Percentiles rank a stretch among this genome's conserved stretches.
Conservation (phyloP, 768 basidiomycete genomes). For the Coprinellus micaceus region DNA sequence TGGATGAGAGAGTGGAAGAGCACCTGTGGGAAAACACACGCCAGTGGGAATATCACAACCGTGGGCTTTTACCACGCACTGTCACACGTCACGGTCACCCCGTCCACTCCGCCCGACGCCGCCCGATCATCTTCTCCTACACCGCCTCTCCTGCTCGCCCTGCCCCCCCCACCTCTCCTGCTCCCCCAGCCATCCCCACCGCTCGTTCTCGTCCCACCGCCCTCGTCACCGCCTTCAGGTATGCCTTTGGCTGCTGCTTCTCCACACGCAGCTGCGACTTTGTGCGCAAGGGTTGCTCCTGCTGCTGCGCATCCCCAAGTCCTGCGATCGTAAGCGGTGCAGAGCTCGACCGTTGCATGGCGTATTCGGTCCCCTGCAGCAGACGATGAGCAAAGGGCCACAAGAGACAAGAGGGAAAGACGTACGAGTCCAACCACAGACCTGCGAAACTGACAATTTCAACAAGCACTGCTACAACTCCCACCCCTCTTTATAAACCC, state of each 20-base stretch:
- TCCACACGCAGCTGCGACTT: slow-evolving; percentile 20
- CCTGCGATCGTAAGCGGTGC: slow-evolving; percentile 25
- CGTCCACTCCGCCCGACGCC: slow-evolving; percentile 18
- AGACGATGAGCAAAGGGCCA: not conserved
- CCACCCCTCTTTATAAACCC: not conserved
- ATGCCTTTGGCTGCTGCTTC: slow-evolving; percentile 8
- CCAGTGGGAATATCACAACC: slow-evolving; percentile 11
- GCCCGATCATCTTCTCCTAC: slow-evolving; percentile 28
- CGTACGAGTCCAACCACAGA: not conserved
- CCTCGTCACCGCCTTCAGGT: slow-evolving; percentile 8
- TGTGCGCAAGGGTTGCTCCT: slow-evolving; percentile 18
- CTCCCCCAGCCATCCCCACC: slow-evolving; percentile 38
- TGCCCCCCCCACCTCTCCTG: not conserved
- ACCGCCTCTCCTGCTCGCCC: slow-evolving; percentile 27
- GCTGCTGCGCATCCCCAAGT: slow-evolving; percentile 3
- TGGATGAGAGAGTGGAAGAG: slow-evolving; percentile 26
- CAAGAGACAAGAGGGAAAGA: not conserved
- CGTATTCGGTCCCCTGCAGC: not conserved
- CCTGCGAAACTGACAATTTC: not conserved
- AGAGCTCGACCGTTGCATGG: slow-evolving; percentile 23
- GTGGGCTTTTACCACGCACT: slow-evolving; percentile 11
- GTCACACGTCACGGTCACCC: slow-evolving; percentile 1
- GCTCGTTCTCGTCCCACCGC: slow-evolving; percentile 27
- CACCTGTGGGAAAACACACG: slow-evolving; percentile 29
- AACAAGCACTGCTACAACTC: not conserved